Base-by-base conservation (phyloP, 2,329 filamentous ascomycete genomes). In the Myriangium duriaei region DNA sequence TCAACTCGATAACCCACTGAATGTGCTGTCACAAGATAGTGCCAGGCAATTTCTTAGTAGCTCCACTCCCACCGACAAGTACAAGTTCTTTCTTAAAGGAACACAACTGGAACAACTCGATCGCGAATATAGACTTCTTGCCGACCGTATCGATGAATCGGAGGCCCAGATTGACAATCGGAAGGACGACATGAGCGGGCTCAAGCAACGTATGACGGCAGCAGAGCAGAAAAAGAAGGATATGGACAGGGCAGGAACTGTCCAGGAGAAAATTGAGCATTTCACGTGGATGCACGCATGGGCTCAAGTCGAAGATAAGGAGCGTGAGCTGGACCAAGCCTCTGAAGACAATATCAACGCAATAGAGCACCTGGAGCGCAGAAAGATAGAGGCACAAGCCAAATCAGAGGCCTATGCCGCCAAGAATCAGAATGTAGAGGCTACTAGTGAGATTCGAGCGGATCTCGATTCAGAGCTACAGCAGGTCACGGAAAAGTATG, bases 1-100 rank as follows among this genome's bases (percentile, higher is more conserved):
- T 30, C 88, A 96, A 56, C 85, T 98, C 41, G 88, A 96, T 54
- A 98, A 98, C 49, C 91, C 91, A 1, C 79, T 98, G 64, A 96
- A 92, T 42, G 82, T 96, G 5, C 69, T 98, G 12, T 94, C 87
- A 1, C 91, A 98, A 58, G 91, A 98, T 55, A 86, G 87, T 59
- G 91, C 91, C 9, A 77, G 91, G 9, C 82, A 93, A 42, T 98
- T 98, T 51, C 70, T 98, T 30, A 93, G 88, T 52, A 74, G 79
- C 24, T 88, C 91, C 10, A 81, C 76, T 2, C 74, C 86, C 0
- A 65, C 73, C 3, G 78, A 88, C 43, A 98, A 98, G 56, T 98
- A 96, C 67, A 91, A 84, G 48, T 95, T 95, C 52, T 98, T 98
- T 54, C 73, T 94, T 43, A 85, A 87, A 50, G 91, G 91, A 16